Evolutionary conservation across 108 stramenopile species (phyloP).

Genomic region (Cylindrotheca fusiformis): DNA sequence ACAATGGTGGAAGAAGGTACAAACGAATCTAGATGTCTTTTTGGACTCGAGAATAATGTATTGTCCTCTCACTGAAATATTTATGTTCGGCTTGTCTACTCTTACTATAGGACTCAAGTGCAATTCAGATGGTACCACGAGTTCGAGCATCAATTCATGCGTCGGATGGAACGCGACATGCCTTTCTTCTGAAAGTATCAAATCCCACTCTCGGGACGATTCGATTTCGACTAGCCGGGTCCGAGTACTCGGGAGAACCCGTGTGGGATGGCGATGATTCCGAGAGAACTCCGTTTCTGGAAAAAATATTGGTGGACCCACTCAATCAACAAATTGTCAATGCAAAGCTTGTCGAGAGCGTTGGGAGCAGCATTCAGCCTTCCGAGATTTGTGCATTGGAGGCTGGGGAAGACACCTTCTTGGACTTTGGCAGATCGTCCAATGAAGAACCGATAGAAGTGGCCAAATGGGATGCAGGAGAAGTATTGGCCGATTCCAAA

Average conservation of each 20-base stretch:
- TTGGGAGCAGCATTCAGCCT: conserved; percentile 13
- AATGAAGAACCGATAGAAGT: conserved; percentile 55
- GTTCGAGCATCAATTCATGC: conserved; percentile 42
- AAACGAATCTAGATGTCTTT: conserved; percentile 1
- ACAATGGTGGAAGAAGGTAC: conserved; percentile 77
- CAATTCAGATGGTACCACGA: conserved; percentile 71
- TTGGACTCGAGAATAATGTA: not conserved
- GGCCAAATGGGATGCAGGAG: conserved; percentile 43
- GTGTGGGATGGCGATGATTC: conserved; percentile 27
- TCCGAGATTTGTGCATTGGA: conserved; percentile 53
- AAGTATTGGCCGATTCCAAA: conserved; percentile 24
- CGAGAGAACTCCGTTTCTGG: conserved; percentile 24
- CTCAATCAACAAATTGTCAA: conserved; percentile 35
- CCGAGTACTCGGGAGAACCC: conserved; percentile 39
- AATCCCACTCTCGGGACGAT: conserved; percentile 77
- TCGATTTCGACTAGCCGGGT: conserved; percentile 51
- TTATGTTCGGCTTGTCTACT: not conserved
- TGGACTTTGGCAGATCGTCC: conserved; percentile 61
- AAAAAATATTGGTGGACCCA: conserved; percentile 58
- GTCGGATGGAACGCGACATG: conserved; percentile 27
- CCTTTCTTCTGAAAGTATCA: conserved; percentile 60
- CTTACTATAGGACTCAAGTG: conserved; percentile 65
- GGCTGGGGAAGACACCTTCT: conserved; percentile 59
- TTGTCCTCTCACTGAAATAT: too few species aligned
- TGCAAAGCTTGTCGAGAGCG: conserved; percentile 23